A percentile compares a stretch with the other conserved stretches of the same genome.
These are phyloP conservation scores for Phyllosticta citriasiana DNA, from an alignment of 2,329 filamentous ascomycete genomes.

Conservation along the genomic window DNA sequence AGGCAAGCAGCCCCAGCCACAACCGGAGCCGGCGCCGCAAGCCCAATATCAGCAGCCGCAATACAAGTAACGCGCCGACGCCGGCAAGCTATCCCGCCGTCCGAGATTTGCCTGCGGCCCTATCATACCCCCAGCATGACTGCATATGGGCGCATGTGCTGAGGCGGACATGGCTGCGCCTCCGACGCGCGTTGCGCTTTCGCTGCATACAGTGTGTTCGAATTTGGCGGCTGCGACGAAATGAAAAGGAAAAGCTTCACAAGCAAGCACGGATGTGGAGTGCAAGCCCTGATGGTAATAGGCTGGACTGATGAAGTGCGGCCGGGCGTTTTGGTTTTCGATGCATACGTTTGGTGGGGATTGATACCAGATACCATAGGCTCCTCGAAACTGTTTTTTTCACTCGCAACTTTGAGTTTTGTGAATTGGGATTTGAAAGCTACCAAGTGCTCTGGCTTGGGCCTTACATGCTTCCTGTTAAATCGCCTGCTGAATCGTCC, in stretches of 20 bases:
- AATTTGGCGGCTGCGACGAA: not conserved
- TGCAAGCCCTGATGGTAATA: not conserved
- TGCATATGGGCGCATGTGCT: not conserved
- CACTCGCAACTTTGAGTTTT: too few relatives aligned
- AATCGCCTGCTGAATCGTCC: too few relatives aligned
- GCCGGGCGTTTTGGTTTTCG: not conserved
- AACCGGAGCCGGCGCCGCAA: not conserved
- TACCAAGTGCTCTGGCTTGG: too few relatives aligned
- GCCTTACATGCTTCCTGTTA: too few relatives aligned
- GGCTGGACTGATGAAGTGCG: not conserved
- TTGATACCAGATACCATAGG: constrained; percentile 5
- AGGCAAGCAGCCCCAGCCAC: not conserved
- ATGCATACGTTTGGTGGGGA: not conserved
- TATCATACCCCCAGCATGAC: not conserved
- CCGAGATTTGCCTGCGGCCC: not conserved
- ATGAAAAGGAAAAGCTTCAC: not conserved
- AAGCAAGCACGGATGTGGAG: not conserved
- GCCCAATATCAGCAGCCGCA: constrained; percentile 7
- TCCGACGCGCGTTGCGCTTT: not conserved
- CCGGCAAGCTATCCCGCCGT: not conserved
- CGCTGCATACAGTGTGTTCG: constrained; percentile 1
- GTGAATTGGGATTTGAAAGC: too few relatives aligned
- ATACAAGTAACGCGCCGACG: constrained; percentile 9
- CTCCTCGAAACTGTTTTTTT: not conserved
- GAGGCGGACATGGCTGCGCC: not conserved